Evolutionary conservation across 352 stramenopile genomes (phyloP), one percentile per base, ranked within the genome.

Genomic region (Phytophthora citrophthora): DNA sequence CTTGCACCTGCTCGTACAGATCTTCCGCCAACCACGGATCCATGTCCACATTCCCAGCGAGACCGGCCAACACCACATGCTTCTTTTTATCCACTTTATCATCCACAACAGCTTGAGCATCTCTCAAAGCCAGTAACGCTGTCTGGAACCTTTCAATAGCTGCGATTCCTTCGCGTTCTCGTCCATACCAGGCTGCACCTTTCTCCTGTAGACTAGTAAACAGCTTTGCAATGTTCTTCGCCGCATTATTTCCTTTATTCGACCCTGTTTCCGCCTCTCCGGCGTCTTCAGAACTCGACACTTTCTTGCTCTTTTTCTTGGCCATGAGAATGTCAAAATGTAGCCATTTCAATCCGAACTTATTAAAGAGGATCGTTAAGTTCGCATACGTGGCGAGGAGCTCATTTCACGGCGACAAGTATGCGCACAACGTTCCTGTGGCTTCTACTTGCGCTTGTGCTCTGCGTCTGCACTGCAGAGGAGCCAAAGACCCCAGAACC

Each of bases 1-100:
- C 76, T 18, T 85, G 75, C 23, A 92, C 67, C 51, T 92, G 78
- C 38, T 76, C 68, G 44, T 80, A 91, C 24, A 91, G 70, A 24
- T 91, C 84, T 58, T 93, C 86, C 1, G 68, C 69, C 9, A 91
- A 64, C 69, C 83, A 87, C 49, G 83, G 83, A 50, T 94, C 84
- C 72, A 90, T 88, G 31, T 72, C 67, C 16, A 50, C 45, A 51
- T 74, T 76, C 23, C 54, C 60, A 24, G 66, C 66, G 4, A 82
- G 56, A 10, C 70, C 77, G 40, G 44, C 45, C 36, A 89, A 47
- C 39, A 39, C 34, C 13, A 5, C 24, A 2, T 31, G 36, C 1
- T 44, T 23, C n/a, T 72, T 58, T 8, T 58, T 40, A 13, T 61
- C 31, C 9, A 23, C 16, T 18, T 41, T 41, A 18, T 6, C 26